Percentiles rank a stretch among this genome's conserved stretches.
Conservation (phyloP, 2,329 filamentous ascomycete species). For the Gaeumannomyces sp. region DNA sequence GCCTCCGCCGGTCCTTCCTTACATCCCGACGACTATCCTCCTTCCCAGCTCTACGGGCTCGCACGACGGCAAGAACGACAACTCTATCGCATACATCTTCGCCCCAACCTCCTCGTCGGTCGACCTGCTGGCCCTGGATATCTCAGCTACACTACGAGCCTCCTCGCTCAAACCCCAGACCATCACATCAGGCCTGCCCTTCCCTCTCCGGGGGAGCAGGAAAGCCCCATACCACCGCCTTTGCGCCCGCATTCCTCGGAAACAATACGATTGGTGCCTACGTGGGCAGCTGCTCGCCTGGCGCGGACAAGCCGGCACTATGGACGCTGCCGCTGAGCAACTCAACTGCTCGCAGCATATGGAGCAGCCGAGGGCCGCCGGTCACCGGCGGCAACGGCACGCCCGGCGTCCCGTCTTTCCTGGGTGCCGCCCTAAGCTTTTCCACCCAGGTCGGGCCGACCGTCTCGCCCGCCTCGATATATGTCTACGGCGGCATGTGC, state of each 20-base stretch:
- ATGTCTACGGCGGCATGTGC: constrained; percentile 90
- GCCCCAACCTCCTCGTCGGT: constrained; percentile 39
- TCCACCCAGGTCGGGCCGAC: constrained; percentile 51
- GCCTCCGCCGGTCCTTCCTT: constrained; percentile 54
- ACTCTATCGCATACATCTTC: constrained; percentile 62
- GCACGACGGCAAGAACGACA: constrained; percentile 22
- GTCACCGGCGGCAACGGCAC: constrained; percentile 1
- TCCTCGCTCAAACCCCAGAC: constrained; percentile 38
- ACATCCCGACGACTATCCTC: constrained; percentile 70
- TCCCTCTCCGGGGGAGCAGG: constrained; percentile 41
- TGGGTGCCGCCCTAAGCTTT: constrained; percentile 59
- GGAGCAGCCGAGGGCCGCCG: constrained; percentile 29
- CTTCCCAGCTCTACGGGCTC: constrained; percentile 40
- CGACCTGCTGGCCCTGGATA: constrained; percentile 59
- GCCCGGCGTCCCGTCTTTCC: constrained; percentile 39
- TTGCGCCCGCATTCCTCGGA: constrained; percentile 60
- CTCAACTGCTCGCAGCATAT: constrained; percentile 28
- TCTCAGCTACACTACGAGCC: constrained; percentile 50
- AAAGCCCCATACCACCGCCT: constrained; percentile 43
- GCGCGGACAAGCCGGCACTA: constrained; percentile 43
- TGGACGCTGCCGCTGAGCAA: constrained; percentile 59
- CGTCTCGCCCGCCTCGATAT: constrained; percentile 52
- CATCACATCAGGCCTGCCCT: constrained; percentile 55
- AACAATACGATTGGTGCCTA: constrained; percentile 68
- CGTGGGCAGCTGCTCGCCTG: constrained; percentile 59